Percentiles rank a stretch among this genome's conserved stretches.
These are phyloP conservation scores for Backusella australiensis DNA, from an alignment of 192 early-diverging fungal genomes.

Conservation along the genomic window DNA sequence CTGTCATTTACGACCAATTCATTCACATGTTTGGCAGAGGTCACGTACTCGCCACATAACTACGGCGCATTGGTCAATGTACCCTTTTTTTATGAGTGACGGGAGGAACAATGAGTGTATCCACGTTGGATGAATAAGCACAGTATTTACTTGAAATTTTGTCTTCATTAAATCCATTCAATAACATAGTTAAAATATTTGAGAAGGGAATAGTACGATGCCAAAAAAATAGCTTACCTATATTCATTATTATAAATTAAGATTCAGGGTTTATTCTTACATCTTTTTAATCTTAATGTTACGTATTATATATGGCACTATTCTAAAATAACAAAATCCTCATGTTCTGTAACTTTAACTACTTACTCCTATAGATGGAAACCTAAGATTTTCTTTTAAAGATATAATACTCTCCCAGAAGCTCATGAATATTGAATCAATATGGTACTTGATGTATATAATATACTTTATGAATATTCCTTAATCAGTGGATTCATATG, in stretches of 20 bases:
- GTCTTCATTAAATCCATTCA: too few species aligned
- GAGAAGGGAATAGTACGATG: too few species aligned
- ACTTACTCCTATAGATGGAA: neutral
- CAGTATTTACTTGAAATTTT: neutral
- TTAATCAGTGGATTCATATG: constrained; percentile 1
- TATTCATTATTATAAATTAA: neutral
- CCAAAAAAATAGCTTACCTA: neutral
- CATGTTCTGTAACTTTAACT: neutral
- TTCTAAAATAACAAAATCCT: neutral
- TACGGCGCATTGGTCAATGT: neutral
- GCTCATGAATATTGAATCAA: neutral
- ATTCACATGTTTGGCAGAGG: neutral
- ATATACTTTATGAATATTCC: neutral
- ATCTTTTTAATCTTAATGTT: too few species aligned
- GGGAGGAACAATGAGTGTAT: neutral
- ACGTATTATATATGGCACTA: too few species aligned
- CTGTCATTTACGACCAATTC: neutral
- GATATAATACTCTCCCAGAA: neutral
- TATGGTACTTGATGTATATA: neutral
- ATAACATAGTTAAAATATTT: too few species aligned
- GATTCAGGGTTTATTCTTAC: neutral
- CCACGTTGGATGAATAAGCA: neutral
- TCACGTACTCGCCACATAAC: neutral
- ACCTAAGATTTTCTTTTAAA: neutral
- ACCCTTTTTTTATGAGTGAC: neutral